phyloP scores from a whole-genome alignment of 2,329 filamentous ascomycete species.

The Domatiomyces catenatus region DNA sequence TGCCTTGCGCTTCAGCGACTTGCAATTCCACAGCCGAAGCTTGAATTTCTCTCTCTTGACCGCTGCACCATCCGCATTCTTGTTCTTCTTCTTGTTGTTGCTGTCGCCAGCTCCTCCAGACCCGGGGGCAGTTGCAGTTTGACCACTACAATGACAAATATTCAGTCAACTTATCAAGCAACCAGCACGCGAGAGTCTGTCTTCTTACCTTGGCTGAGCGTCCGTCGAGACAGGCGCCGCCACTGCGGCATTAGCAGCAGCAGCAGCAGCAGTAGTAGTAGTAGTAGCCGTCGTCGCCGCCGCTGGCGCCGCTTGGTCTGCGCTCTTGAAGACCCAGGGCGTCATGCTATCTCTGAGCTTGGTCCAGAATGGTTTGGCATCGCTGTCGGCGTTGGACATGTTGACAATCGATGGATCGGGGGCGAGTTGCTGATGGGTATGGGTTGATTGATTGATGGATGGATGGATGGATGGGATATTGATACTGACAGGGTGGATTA shows the following conservation, averaged over 20 bases:
- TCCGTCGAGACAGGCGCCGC: neutral
- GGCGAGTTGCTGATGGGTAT: too few relatives aligned
- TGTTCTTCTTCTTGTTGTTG: neutral
- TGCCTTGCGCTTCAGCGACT: neutral
- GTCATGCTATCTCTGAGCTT: slow-evolving; percentile 42
- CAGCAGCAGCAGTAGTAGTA: slow-evolving; percentile 40
- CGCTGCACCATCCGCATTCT: neutral
- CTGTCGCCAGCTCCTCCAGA: too few relatives aligned
- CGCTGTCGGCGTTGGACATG: slow-evolving; percentile 40
- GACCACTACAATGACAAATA: neutral
- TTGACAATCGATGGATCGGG: slow-evolving; percentile 4
- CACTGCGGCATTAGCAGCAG: slow-evolving; percentile 27
- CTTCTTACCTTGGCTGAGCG: neutral
- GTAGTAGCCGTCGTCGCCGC: slow-evolving; percentile 40
- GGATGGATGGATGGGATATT: slow-evolving; percentile 1
- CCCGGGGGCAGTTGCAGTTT: neutral
- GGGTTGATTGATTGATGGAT: too few relatives aligned
- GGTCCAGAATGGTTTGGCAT: slow-evolving; percentile 40
- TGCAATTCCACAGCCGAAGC: neutral
- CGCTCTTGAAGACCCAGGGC: slow-evolving; percentile 45
- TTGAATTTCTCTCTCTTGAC: neutral
- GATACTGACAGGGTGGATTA: neutral
- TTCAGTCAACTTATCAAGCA: too few relatives aligned
- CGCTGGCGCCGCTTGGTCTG: slow-evolving; percentile 42
- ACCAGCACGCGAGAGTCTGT: too few relatives aligned